Base-by-base conservation (phyloP, 2,329 filamentous ascomycete genomes). In the Cryphonectria naterciae region DNA sequence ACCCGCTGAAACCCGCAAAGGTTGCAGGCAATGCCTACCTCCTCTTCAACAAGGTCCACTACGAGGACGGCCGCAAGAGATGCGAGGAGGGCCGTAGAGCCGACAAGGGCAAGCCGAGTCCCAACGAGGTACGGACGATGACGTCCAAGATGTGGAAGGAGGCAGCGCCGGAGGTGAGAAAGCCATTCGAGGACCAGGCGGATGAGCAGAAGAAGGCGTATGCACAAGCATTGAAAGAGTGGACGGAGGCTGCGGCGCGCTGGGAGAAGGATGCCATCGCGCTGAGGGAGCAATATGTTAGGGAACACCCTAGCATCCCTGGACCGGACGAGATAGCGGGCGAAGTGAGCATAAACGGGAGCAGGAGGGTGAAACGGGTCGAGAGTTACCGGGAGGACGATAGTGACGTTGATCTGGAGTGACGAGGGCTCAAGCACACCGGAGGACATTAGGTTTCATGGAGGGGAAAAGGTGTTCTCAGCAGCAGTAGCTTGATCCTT, bases 71-170 rank as follows among this genome's bases (percentile, higher is more conserved):
- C 11, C 85, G 87, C 69, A 82, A 80, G 72, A 83, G 81, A 64
- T 92, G 91, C 76, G 89, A 92, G 73, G 88, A 91, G 67, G 88
- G 87, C n/a, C 88, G 91, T 39, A 86, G 87, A 69, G 84, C 87
- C 4, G 86, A 88, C 43, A 91, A 90, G 67, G 88, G 88, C 15
- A 91, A 91, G 75, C 83, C 89, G 0, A 85, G 88, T 60, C 90
- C 91, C 8, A 97, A 94, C 76, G 93, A 97, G 77, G 92, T 98
- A 69, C 92, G 96, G 46, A 88, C 91, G 66, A 93, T 94, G 79
- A 89, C 96, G 13, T 95, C 95, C 39, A 91, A 92, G 78, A 95
- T 96, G 91, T 99, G 96, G 96, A 93, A 92, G 75, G 92, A 93
- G 65, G 90, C 93, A 0, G 81, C 86, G 1, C 85, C 89, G 7